A percentile compares a stretch with the other conserved stretches of the same genome.
These are phyloP conservation scores for Leucocoprinus sp. DNA, from an alignment of 768 basidiomycete genomes.

Conservation along the genomic window DNA sequence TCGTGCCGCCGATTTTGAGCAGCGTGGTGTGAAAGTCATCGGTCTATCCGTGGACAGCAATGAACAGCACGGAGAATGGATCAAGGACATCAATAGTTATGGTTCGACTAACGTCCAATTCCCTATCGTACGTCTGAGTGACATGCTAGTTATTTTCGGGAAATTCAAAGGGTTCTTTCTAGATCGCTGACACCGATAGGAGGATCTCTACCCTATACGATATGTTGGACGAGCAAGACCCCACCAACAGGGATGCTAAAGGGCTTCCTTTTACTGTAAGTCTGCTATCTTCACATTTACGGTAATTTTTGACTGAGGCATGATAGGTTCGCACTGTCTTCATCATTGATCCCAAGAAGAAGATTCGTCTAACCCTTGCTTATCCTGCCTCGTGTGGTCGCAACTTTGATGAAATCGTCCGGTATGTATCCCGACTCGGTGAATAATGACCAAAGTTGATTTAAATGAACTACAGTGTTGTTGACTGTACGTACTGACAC, in stretches of 20 bases:
- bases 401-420: conserved; percentile 68
- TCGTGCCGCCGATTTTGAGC: conserved; percentile 73
- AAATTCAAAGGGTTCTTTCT: not conserved
- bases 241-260: conserved; percentile 78
- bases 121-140: conserved; percentile 69
- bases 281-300: conserved; percentile 7
- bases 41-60: conserved; percentile 91
- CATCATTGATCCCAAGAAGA: conserved; percentile 94
- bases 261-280: conserved; percentile 89
- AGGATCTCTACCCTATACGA: conserved; percentile 83
- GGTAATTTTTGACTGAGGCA: conserved; percentile 3
- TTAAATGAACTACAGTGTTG: conserved; percentile 36
- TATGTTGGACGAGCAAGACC: conserved; percentile 95
- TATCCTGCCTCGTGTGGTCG: conserved; percentile 97
- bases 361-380: conserved; percentile 80
- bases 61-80: conserved; percentile 79
- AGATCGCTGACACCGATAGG: conserved; percentile 92
- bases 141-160: conserved; percentile 1
- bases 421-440: conserved; percentile 22
- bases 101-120: conserved; percentile 81
- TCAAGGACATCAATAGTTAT: conserved; percentile 77
- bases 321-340: conserved; percentile 88
- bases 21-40: conserved; percentile 88
- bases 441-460: conserved; percentile 4
- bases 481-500: conserved; percentile 48